A percentile compares a stretch with the other conserved stretches of the same genome.
These are phyloP conservation scores for Torulaspora maleeae DNA, from an alignment of 805 yeast genomes.

Conservation along the genomic window DNA sequence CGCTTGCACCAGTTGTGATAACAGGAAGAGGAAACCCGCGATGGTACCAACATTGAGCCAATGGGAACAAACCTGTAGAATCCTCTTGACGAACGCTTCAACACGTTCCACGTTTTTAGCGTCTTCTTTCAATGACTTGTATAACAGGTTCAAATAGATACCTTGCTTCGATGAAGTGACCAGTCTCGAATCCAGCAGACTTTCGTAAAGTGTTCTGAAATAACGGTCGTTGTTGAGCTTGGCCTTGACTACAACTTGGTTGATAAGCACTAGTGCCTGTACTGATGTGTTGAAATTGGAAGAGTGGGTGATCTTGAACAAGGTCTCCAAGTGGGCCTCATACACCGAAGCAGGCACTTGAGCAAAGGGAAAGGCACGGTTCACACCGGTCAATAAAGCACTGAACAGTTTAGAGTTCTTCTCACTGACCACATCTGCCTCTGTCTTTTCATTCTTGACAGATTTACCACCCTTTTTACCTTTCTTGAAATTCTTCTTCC, in stretches of 20 bases:
- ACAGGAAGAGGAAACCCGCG: conserved; percentile 72
- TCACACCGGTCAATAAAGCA: conserved; percentile 88
- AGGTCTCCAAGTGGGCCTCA: conserved; percentile 71
- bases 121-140: conserved; percentile 77
- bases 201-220: conserved; percentile 84
- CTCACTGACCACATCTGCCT: conserved; percentile 65
- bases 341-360: conserved; percentile 65
- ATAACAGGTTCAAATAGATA: conserved; percentile 79
- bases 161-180: conserved; percentile 88
- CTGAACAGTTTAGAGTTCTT: conserved; percentile 79
- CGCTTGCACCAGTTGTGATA: conserved; percentile 60
- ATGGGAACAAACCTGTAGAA: conserved; percentile 74
- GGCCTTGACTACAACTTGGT: conserved; percentile 68
- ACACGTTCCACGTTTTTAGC: conserved; percentile 54
- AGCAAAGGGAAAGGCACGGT: conserved; percentile 93
- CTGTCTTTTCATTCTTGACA: conserved; percentile 58
- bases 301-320: conserved; percentile 88
- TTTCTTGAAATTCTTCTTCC: conserved; percentile 71
- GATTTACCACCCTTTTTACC: conserved; percentile 89
- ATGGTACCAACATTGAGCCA: conserved; percentile 88
- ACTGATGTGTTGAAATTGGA: conserved; percentile 90
- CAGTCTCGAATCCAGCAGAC: conserved; percentile 78
- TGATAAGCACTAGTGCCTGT: conserved; percentile 82
- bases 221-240: conserved; percentile 59
- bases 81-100: conserved; percentile 85